Evolutionary conservation across 805 yeast genomes (phyloP), one percentile per base, ranked within the genome.

Genomic region (Starmerella floricola): DNA sequence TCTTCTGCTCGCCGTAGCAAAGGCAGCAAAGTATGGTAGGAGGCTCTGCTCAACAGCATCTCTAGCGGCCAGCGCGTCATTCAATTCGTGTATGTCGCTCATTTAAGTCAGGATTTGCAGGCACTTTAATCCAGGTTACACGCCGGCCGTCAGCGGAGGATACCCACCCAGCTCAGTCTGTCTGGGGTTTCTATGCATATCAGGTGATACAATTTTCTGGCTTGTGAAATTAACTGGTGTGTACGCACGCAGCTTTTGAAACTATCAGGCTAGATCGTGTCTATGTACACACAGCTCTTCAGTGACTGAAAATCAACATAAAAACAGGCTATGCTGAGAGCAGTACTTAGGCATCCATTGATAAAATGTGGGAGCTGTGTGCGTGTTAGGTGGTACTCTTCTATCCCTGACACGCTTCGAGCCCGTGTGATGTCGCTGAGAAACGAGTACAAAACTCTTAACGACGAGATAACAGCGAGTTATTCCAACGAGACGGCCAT

Each of bases 351-450:
- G 27, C 27, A 12, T 19, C 13, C 8, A 15, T 15, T 23, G 27
- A 21, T 19, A 12, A 10, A 8, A 13, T 8, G 26, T 12, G n/a
- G n/a, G n/a, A n/a, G n/a, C n/a, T n/a, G n/a, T n/a, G n/a, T n/a
- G n/a, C n/a, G n/a, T n/a, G 16, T 8, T 24, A n/a, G 10, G 6
- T 10, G 43, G 19, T 27, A 16, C 8, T 31, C 20, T 12, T 31
- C 45, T 27, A 56, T 73, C 10, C 81, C 76, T 45, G 77, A 80
- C 1, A 61, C 72, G 1, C 54, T 78, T 11, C 44, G 73, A 20
- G 54, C 67, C 38, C 66, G 72, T 51, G 78, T 82, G 0, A 60
- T 61, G 13, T 38, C 54, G 6, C 57, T 74, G 42, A 50, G 56
- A 6, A 46, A 53, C 2, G 78, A 77, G 47, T 58, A 72, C 37